Conservation (phyloP, 2,329 filamentous ascomycete species). For the Exophiala dermatitidis region DNA sequence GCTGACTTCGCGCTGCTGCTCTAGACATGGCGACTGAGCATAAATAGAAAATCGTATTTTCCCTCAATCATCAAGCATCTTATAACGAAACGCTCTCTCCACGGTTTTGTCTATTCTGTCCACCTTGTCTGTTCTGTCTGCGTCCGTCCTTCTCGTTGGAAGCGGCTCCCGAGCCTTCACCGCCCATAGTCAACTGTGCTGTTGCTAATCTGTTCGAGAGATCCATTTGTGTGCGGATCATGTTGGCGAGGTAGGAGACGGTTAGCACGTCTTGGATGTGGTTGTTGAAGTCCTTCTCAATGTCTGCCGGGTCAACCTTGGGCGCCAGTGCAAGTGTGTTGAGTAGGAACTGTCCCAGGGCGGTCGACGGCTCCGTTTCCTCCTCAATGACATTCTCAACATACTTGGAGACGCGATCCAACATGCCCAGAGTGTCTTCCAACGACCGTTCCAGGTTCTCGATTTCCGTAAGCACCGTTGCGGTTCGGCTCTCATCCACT, state of each 20-base stretch:
- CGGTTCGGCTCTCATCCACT: conserved; percentile 66
- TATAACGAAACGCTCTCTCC: conserved; percentile 26
- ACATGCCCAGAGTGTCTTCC: conserved; percentile 78
- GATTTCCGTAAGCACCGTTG: conserved; percentile 74
- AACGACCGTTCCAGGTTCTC: conserved; percentile 80
- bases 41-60: neutral
- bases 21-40: neutral
- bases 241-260: conserved; percentile 97
- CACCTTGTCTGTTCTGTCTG: conserved; percentile 34
- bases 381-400: conserved; percentile 83
- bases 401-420: conserved; percentile 86
- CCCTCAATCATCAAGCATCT: conserved; percentile 20
- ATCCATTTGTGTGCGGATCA: conserved; percentile 97
- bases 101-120: conserved; percentile 27
- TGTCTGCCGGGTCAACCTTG: conserved; percentile 83
- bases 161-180: conserved; percentile 34
- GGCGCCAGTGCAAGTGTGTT: conserved; percentile 87
- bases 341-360: conserved; percentile 89
- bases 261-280: conserved; percentile 98
- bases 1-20: neutral
- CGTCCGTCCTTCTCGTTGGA: conserved; percentile 32
- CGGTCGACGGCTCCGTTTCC: conserved; percentile 91
- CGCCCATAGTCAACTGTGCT: conserved; percentile 56
- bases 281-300: conserved; percentile 99
- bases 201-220: conserved; percentile 89